Conservation (phyloP, 805 yeast genomes). For the Wickerhamiella sergipiensis region DNA sequence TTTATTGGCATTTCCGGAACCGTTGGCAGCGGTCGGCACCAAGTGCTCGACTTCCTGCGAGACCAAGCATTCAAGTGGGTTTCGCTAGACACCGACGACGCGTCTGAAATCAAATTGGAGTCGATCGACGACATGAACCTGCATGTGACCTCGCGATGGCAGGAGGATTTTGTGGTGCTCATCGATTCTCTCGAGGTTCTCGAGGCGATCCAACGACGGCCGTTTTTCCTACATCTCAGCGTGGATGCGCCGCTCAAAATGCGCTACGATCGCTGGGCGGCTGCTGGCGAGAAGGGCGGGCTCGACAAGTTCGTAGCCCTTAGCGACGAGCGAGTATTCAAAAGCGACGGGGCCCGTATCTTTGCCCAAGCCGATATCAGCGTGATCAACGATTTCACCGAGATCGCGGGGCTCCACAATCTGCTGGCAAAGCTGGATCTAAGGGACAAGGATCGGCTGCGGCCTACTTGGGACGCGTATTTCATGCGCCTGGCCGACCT, state of each 20-base stretch:
- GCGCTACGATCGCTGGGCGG: constrained; percentile 24
- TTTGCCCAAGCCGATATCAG: constrained; percentile 37
- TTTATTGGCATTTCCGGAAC: constrained; percentile 67
- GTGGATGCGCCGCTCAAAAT: constrained; percentile 56
- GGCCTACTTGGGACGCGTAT: constrained; percentile 95
- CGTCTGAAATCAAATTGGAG: not conserved
- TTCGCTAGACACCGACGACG: constrained; percentile 14
- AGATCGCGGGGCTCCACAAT: constrained; percentile 27
- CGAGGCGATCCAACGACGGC: constrained; percentile 44
- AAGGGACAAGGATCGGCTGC: constrained; percentile 41
- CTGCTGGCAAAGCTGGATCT: constrained; percentile 32
- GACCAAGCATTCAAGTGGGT: constrained; percentile 38
- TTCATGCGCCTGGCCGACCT: constrained; percentile 87
- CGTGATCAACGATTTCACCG: constrained; percentile 37
- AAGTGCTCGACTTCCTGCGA: constrained; percentile 43
- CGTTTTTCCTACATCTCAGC: constrained; percentile 70
- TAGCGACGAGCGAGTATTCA: constrained; percentile 24
- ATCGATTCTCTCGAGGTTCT: constrained; percentile 33
- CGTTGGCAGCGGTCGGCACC: constrained; percentile 49
- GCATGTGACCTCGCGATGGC: constrained; percentile 56
- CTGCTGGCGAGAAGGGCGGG: constrained; percentile 3
- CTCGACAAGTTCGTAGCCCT: constrained; percentile 28
- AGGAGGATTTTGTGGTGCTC: constrained; percentile 42
- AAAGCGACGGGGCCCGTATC: constrained; percentile 28
- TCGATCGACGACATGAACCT: constrained; percentile 35